These are phyloP conservation scores for Macadamia tetraphylla DNA, from an alignment of 164 flowering plant genomes.

Conservation along the genomic window DNA sequence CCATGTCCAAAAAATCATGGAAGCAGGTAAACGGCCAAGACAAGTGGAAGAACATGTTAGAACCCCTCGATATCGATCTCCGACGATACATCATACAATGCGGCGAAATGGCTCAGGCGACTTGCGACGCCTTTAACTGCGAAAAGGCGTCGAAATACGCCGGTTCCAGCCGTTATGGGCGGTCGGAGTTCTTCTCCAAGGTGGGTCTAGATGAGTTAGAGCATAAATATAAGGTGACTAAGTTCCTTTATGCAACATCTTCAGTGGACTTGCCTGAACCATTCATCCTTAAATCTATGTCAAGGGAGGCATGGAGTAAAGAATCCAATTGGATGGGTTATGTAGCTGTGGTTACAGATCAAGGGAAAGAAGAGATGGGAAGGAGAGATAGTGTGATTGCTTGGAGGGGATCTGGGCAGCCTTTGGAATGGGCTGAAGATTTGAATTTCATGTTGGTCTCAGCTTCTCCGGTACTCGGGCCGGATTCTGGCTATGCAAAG, in stretches of 20 bases:
- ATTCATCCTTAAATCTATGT: slow-evolving; percentile 30
- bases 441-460: slow-evolving; percentile 34
- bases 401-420: background rate
- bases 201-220: slow-evolving; percentile 28
- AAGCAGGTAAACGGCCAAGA: slow-evolving; percentile 31
- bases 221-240: slow-evolving; percentile 31
- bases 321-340: slow-evolving; percentile 63
- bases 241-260: slow-evolving; percentile 42
- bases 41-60: slow-evolving; percentile 40
- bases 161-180: slow-evolving; percentile 36
- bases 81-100: slow-evolving; percentile 45
- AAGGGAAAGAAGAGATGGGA: slow-evolving; percentile 20
- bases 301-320: slow-evolving; percentile 54
- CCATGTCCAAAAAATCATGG: slow-evolving; percentile 23
- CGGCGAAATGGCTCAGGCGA: slow-evolving; percentile 49
- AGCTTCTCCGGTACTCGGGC: slow-evolving; percentile 20
- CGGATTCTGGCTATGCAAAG: slow-evolving; percentile 8
- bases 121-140: slow-evolving; percentile 45
- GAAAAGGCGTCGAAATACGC: slow-evolving; percentile 36
- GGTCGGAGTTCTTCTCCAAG: slow-evolving; percentile 26
- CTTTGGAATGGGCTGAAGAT: slow-evolving; percentile 42
- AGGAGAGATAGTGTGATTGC: slow-evolving; percentile 47
- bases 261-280: slow-evolving; percentile 35
- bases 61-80: slow-evolving; percentile 49
- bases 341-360: slow-evolving; percentile 34